Evolutionary conservation across 306 rosid species (phyloP), one percentile per base, ranked within the genome.

Genomic region (Alnus rubra): DNA sequence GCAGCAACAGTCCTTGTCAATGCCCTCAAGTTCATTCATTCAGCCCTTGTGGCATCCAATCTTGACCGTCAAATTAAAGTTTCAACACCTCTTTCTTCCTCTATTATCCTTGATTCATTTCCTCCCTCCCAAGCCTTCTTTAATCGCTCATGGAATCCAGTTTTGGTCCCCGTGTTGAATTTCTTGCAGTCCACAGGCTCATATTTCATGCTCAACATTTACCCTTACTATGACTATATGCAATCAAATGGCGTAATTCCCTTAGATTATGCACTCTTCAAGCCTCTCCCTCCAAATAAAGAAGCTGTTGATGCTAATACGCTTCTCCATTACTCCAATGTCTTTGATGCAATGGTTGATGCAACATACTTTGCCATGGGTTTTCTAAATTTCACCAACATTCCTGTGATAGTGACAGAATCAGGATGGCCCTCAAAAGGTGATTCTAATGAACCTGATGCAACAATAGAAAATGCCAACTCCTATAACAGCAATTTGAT

Each of bases 51-150:
- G 18, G 95, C 97, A 12, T 86, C 97, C 9, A 92, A 92, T 87
- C 92, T 92, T 0, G 96, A 92, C 79, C 87, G 89, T 49, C 91
- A 89, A 71, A 86, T 92, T 59, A 92, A 92, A 88, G 90, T 92
- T 47, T 90, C 97, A 1, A 89, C 96, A 2, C 93, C 97, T 9
- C 88, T 90, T 77, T 80, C 97, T 12, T 92, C 97, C 74, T 87
- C 89, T 3, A 80, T 90, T 55, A 92, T 92, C 84, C 96, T 92
- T 4, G 97, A 92, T 73, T 92, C 97, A 1, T 92, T 92, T 77
- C 97, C 97, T 0, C 97, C 97, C 74, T 92, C 95, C 19, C 97
- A 92, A 81, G 97, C 97, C 47, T 92, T 92, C 86, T 92, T 92
- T 58, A 92, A 92, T 78, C 86, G 84, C 16, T 85, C 97, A 0